Base-by-base conservation (phyloP, 2,329 filamentous ascomycete genomes). In the Apiospora marii region DNA sequence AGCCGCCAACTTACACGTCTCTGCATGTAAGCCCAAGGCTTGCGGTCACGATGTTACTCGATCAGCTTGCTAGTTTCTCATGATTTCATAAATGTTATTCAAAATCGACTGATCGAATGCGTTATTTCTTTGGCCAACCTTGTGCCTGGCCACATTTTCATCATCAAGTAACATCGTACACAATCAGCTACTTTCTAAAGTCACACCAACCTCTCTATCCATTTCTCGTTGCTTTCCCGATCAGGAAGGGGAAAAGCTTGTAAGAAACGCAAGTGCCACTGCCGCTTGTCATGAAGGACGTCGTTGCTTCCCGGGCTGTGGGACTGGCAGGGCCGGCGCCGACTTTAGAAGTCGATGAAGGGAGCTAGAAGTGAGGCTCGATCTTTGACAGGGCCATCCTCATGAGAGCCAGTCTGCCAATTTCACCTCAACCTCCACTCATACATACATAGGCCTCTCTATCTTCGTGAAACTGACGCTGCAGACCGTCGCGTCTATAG, bases 311-410 rank as follows among this genome's bases (percentile, higher is more conserved):
- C 22, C n/a, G 46, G 46, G 6, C n/a, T 49, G 46, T 19, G 46
- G 51, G 51, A 27, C 4, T 19, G 14, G 24, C 51, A 58, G 12
- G 14, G 51, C 24, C 24, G 51, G 27, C 27, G 51, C 51, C 51
- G 27, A 19, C 27, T 34, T 19, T 58, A 58, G 51, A 58, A 58
- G 27, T 58, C 14, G 51, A 34, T 14, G 51, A 34, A 58, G 51
- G 19, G 51, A 58, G 51, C 51, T 58, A 58, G 51, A 58, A 58
- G 51, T 34, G 51, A 58, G 51, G 27, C 51, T 34, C 27, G 27
- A 8, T 30, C 16, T 58, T 30, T 30, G 27, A 19, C 51, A 58
- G 24, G 51, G 27, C 46, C 8, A 30, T 4, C 27, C n/a, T 27
- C 51, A 48, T 48, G 24, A 53, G 49, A 27, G 24, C n/a, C 22